Conservation (phyloP, 441 rosid genomes). For the Capsella rubella region DNA sequence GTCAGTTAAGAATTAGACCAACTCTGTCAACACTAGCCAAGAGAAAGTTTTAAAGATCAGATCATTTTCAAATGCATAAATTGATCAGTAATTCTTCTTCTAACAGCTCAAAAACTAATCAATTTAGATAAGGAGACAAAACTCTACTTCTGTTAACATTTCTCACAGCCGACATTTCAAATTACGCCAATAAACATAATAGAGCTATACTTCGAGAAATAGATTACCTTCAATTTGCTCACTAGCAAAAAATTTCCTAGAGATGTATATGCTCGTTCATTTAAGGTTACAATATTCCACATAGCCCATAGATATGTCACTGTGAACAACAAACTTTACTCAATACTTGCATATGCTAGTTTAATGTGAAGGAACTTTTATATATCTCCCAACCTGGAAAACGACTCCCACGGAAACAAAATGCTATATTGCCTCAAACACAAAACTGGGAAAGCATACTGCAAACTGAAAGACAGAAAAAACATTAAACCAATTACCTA, state of each 20-base stretch:
- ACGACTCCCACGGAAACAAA: neutral
- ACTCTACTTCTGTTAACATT: neutral
- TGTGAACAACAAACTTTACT: slow-evolving; percentile 2
- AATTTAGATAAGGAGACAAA: neutral
- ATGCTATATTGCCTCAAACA: slow-evolving; percentile 2
- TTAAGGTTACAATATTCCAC: neutral
- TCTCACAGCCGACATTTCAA: neutral
- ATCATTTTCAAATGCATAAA: slow-evolving; percentile 2
- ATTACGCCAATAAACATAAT: neutral
- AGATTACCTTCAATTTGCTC: neutral
- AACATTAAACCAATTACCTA: slow-evolving; percentile 45
- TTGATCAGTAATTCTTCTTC: neutral
- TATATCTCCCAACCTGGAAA: neutral
- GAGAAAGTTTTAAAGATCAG: neutral
- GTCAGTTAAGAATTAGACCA: neutral
- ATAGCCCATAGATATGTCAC: neutral
- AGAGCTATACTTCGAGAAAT: neutral
- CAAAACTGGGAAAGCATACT: slow-evolving; percentile 11
- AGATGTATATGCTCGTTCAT: neutral
- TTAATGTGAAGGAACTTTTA: neutral
- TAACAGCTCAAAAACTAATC: neutral
- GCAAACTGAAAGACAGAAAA: slow-evolving; percentile 22
- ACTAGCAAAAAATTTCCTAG: neutral
- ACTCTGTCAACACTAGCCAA: slow-evolving; percentile 17
- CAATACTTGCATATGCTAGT: neutral